Conservation (phyloP, 106 monocot genomes). For the Agapanthus africanus region DNA sequence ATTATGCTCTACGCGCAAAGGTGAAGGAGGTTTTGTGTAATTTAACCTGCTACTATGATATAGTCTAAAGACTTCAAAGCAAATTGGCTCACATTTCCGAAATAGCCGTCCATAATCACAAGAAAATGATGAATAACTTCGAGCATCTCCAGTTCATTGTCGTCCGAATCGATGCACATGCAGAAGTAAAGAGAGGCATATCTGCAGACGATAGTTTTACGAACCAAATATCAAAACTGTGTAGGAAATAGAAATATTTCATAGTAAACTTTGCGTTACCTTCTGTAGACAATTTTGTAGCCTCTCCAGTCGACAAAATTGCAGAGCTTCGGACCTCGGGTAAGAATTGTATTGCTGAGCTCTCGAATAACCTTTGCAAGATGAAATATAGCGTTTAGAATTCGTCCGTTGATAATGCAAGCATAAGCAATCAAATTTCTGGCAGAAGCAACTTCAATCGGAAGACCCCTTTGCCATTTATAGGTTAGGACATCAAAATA, state of each 20-base stretch:
- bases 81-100: constrained; percentile 59
- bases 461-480: too few relatives aligned
- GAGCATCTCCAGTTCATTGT: constrained; percentile 73
- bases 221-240: neutral
- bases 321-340: constrained; percentile 64
- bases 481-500: too few relatives aligned
- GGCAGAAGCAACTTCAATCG: too few relatives aligned
- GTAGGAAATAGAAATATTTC: neutral
- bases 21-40: too few relatives aligned
- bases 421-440: too few relatives aligned
- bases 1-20: too few relatives aligned
- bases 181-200: constrained; percentile 89
- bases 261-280: constrained; percentile 23
- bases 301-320: constrained; percentile 87
- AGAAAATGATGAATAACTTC: constrained; percentile 89
- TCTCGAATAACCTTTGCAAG: constrained; percentile 62
- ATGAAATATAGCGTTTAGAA: neutral
- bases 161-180: constrained; percentile 69
- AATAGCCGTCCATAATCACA: constrained; percentile 79
- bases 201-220: constrained; percentile 24
- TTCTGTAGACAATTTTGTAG: constrained; percentile 70
- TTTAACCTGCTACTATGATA: too few relatives aligned
- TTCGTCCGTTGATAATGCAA: neutral
- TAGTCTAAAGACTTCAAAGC: neutral
- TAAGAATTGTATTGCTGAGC: constrained; percentile 60